Base-by-base conservation (phyloP, 805 yeast species). In the Huiozyma sinensis region DNA sequence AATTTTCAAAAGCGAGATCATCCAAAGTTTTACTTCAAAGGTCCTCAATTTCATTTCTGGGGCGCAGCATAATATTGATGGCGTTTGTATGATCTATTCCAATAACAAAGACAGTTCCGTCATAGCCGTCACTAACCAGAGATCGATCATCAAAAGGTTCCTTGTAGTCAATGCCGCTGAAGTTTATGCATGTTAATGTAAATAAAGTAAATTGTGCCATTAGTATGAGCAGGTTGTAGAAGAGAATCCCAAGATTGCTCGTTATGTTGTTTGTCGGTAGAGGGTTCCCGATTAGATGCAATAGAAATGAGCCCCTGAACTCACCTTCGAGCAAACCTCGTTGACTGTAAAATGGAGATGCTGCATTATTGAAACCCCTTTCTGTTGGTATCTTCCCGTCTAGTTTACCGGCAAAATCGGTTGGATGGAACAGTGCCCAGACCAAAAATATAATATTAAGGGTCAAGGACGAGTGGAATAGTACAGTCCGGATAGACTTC, bases 281-380 rank as follows among this genome's bases (percentile, higher is more conserved):
- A 30, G 50, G 48, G 45, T 76, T 79, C 0, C 81, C 81, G 24
- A 75, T 68, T 13, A 73, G 50, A 47, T 72, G 74, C 28, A 74
- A 41, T 3, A 67, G 52, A 13, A 68, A 45, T n/a, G 64, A 53
- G 1, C 76, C 76, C 36, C 52, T 50, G 34, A 51, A 37, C 41
- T 61, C 63, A 32, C 65, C 65, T 43, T 50, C 52, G 10, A 59
- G 43, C 2, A 58, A 28, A 6, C 58, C 61, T 33, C 53, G 44
- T 2, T 44, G 50, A 44, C 55, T 54, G 27, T 47, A 46, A 39
- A 52, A 61, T 6, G 60, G 60, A 2, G 65, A 58, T 11, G 64
- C 63, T 11, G 50, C 43, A 48, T 66, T 58, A 1, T 57, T 55
- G 33, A 59, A 58, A 1, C 58, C 57, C 4, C 49, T 46, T 6